Conservation (phyloP, 257 asterid genomes). For the Solanum okadae region DNA sequence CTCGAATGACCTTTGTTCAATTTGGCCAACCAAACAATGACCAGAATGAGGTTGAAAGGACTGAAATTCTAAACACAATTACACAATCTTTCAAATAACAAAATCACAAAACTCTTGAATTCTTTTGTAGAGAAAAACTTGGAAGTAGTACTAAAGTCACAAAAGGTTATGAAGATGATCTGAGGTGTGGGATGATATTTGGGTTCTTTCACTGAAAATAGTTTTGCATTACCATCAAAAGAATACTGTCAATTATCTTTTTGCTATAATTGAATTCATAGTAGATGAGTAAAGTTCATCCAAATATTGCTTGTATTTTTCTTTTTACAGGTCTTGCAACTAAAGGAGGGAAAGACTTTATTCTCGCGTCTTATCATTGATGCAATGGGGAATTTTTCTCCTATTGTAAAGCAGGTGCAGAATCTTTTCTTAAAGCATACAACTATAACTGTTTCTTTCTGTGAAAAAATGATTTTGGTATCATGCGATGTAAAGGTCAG, state of each 20-base stretch:
- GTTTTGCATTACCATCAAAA: background rate
- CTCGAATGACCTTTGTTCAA: background rate
- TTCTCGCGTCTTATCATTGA: slow-evolving; percentile 75
- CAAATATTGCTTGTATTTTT: background rate
- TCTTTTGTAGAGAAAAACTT: background rate
- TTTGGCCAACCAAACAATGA: background rate
- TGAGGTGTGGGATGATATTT: background rate
- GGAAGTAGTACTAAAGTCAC: background rate
- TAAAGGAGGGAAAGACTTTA: slow-evolving; percentile 59
- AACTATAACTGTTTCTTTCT: background rate
- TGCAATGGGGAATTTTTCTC: slow-evolving; percentile 99
- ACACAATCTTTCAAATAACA: background rate
- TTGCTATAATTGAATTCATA: background rate
- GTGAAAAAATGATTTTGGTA: background rate
- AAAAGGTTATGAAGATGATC: background rate
- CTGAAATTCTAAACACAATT: background rate
- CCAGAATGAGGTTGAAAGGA: background rate
- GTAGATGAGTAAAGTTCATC: background rate
- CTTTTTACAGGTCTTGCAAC: slow-evolving; percentile 48
- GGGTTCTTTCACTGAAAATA: background rate
- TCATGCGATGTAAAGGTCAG: background rate
- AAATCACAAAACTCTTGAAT: background rate
- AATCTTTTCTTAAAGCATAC: slow-evolving; percentile 1
- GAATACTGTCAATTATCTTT: background rate
- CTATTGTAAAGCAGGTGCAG: slow-evolving; percentile 76